Conservation (phyloP, 495 filamentous ascomycete genomes). For the Aspergillus nanangensis region DNA sequence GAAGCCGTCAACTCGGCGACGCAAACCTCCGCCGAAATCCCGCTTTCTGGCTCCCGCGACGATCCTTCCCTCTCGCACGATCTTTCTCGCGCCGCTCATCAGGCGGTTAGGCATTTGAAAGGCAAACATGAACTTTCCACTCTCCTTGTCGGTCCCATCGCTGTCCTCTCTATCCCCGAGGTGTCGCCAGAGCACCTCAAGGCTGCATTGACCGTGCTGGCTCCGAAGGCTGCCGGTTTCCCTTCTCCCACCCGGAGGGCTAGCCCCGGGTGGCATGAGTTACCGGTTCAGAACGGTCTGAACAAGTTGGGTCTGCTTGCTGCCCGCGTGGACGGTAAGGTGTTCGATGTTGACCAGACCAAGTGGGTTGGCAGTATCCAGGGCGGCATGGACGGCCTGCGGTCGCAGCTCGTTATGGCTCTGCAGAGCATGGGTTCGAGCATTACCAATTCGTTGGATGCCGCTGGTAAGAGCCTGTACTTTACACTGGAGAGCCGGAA, state of each 20-base stretch:
- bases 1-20: conserved; percentile 40
- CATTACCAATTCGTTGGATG: conserved; percentile 69
- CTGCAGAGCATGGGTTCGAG: conserved; percentile 71
- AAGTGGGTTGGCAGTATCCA: conserved; percentile 84
- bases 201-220: conserved; percentile 68
- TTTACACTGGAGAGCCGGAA: conserved; percentile 76
- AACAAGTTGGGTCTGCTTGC: conserved; percentile 84
- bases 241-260: conserved; percentile 68
- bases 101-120: conserved; percentile 48
- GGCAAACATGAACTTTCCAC: conserved; percentile 64
- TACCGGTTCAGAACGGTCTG: conserved; percentile 68
- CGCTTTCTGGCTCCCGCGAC: conserved; percentile 27
- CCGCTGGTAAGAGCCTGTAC: conserved; percentile 73
- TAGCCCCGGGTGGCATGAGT: conserved; percentile 77
- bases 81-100: conserved; percentile 66
- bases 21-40: conserved; percentile 37
- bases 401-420: conserved; percentile 74
- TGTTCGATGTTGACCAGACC: conserved; percentile 75
- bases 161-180: conserved; percentile 71
- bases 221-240: conserved; percentile 66
- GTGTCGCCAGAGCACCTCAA: conserved; percentile 81
- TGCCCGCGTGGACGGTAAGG: conserved; percentile 73
- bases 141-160: conserved; percentile 75
- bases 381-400: conserved; percentile 74
- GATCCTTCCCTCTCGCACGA: conserved; percentile 64